Evolutionary conservation across 768 basidiomycete species (phyloP).

Genomic region (Mycena crocata): DNA sequence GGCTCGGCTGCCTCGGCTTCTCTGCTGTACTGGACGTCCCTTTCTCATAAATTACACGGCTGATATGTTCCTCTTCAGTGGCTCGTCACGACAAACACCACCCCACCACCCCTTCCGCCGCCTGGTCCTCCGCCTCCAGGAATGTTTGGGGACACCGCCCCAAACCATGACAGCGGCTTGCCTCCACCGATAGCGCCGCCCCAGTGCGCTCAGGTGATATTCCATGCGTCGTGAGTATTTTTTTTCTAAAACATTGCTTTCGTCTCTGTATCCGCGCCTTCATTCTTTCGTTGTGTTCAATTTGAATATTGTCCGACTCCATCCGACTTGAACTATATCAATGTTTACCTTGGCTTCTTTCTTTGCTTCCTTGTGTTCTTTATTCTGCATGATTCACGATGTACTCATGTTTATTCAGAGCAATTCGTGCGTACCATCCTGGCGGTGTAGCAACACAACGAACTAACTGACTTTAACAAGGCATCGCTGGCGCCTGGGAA

Average conservation of each 20-base stretch:
- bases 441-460: too few species aligned
- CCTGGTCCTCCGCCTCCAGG: background rate
- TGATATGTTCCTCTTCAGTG: background rate
- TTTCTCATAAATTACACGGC: background rate
- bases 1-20: background rate
- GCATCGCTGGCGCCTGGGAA: constrained; percentile 18
- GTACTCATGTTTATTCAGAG: background rate
- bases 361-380: too few species aligned
- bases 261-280: background rate
- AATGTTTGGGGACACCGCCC: background rate
- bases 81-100: background rate
- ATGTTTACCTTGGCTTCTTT: too few species aligned
- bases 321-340: too few species aligned
- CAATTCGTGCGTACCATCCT: background rate
- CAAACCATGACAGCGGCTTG: background rate
- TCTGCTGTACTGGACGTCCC: background rate
- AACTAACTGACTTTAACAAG: background rate
- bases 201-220: background rate
- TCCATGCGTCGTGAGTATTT: constrained; percentile 1
- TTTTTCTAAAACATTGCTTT: background rate
- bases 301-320: too few species aligned
- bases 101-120: background rate
- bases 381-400: background rate
- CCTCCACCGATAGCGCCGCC: background rate
- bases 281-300: too few species aligned